Evolutionary conservation across 129 eudicot genomes (phyloP).

Genomic region (Tagetes erecta): DNA sequence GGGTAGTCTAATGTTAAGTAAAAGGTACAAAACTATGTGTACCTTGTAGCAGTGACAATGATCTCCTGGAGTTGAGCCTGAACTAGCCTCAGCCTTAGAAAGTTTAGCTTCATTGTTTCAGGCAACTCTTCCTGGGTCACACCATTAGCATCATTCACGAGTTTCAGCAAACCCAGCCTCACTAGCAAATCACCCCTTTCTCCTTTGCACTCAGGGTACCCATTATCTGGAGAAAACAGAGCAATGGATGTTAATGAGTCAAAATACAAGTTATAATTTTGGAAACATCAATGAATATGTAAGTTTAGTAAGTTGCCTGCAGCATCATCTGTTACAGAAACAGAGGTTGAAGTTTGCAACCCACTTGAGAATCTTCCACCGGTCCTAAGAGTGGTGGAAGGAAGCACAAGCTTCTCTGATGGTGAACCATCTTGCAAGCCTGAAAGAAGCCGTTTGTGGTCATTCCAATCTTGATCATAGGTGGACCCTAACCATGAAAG

Average conservation of each 20-base stretch:
- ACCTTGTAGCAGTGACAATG: conserved; percentile 90
- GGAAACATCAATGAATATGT: neutral
- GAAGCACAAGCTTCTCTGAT: conserved; percentile 39
- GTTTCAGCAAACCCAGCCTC: conserved; percentile 84
- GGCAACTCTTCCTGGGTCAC: conserved; percentile 69
- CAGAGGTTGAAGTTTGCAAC: conserved; percentile 34
- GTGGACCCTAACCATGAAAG: conserved; percentile 46
- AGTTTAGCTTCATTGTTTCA: conserved; percentile 80
- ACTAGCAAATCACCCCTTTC: conserved; percentile 73
- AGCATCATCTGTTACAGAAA: conserved; percentile 32
- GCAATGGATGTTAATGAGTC: neutral
- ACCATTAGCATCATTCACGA: conserved; percentile 67
- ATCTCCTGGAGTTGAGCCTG: conserved; percentile 84
- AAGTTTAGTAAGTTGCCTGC: conserved; percentile 32
- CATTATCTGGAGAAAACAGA: conserved; percentile 31
- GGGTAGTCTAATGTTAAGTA: too few relatives aligned
- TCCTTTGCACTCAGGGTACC: conserved; percentile 75
- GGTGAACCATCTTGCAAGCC: conserved; percentile 45
- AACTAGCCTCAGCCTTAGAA: conserved; percentile 57
- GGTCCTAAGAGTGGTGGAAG: conserved; percentile 76
- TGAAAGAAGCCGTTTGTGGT: conserved; percentile 48
- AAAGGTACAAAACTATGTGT: neutral
- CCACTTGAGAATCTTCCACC: conserved; percentile 68
- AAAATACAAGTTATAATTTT: neutral
- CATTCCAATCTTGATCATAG: conserved; percentile 63